Evolutionary conservation across 2,329 filamentous ascomycete genomes (phyloP).

Genomic region (Diaporthe citriasiana): DNA sequence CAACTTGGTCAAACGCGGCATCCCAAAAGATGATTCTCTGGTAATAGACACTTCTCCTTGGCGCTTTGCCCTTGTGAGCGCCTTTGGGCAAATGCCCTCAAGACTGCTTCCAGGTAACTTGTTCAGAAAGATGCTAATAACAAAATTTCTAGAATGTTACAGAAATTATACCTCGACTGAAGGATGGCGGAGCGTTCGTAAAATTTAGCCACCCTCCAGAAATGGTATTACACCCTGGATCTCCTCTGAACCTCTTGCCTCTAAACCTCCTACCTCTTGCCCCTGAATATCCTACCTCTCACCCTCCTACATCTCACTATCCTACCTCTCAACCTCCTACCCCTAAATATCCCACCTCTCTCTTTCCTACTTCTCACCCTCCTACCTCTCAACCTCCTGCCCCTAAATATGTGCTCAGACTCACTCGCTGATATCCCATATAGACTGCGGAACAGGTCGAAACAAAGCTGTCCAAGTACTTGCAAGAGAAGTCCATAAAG

Average conservation of each 20-base stretch:
- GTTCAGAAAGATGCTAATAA: not conserved
- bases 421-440: not conserved
- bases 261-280: too few species aligned
- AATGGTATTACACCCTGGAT: conserved; percentile 41
- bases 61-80: not conserved
- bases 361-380: too few species aligned
- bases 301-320: too few species aligned
- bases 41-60: not conserved
- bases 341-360: too few species aligned
- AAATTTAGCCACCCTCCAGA: conserved; percentile 75
- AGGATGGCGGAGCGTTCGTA: conserved; percentile 94
- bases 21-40: conserved; percentile 67
- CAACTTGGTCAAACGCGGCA: conserved; percentile 70
- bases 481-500: conserved; percentile 79
- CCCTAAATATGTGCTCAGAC: not conserved
- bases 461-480: conserved; percentile 68
- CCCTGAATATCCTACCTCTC: too few species aligned
- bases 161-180: conserved; percentile 85
- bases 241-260: too few species aligned
- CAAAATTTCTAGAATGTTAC: conserved; percentile 67
- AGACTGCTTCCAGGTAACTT: not conserved
- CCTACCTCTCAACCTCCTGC: too few species aligned
- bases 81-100: not conserved
- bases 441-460: conserved; percentile 33
- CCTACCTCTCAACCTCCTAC: too few species aligned